Base-by-base conservation (phyloP, 495 filamentous ascomycete genomes). In the Penicillium soppii region DNA sequence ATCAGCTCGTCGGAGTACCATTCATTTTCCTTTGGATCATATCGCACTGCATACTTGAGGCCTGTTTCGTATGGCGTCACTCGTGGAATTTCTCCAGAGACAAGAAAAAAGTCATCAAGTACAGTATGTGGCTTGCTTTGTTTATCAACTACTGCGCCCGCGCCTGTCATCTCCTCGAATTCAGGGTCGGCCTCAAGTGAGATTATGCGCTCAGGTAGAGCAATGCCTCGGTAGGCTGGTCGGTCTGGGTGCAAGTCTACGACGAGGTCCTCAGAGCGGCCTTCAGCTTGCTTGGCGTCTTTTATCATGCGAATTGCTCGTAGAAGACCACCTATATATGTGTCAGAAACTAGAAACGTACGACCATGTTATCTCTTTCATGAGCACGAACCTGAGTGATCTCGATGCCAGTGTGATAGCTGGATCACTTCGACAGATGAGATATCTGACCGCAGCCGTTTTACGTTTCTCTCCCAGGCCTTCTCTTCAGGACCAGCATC, bases 371-470 rank as follows among this genome's bases (percentile, higher is more conserved):
- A 12, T 22, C 3, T 15, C 25, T 4, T 13, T 22, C 7, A 29
- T 27, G 13, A 38, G 6, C 6, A 62, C 60, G 17, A 25, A 72
- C 72, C 76, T 35, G 74, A 79, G 59, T 85, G 82, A 51, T 85
- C 82, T 21, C 82, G 77, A 68, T 85, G 82, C 82, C 81, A 85
- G 52, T 85, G 82, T 5, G 76, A 95, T 1, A 95, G 81, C 58
- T 92, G 89, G 8, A 95, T 70, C 29, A 82, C 75, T 52, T 89
- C 86, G 33, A 95, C 80, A 56, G 86, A 82, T 40, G 91, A 64
- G 2, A 82, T 59, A 63, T 80, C 69, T 2, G 76, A 62, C 21
- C 69, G 63, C 9, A 85, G 60, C 1, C 82, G 65, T 5, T 65
- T 73, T 6, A 71, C 76, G 55, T 85, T 85, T 13, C 71, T 61